Base-by-base conservation (phyloP, 2,329 filamentous ascomycete genomes). In the Rutstroemia sp. region DNA sequence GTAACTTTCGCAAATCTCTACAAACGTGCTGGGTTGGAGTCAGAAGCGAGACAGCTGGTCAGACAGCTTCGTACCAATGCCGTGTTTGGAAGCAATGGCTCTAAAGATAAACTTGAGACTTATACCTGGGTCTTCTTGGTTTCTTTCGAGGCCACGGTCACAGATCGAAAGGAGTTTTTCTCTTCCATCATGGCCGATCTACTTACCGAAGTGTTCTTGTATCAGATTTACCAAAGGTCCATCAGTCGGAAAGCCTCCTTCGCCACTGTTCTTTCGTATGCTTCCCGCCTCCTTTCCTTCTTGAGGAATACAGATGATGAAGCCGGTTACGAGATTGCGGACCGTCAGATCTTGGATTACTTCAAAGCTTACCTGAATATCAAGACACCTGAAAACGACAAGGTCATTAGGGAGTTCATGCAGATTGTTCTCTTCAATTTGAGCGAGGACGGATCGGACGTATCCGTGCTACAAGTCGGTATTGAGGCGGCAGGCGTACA, bases 1-100 rank as follows among this genome's bases (percentile, higher is more conserved):
- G 69, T 71, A 10, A 74, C 71, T 0, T 80, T 48, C 73, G 75
- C 0, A 68, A 71, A 12, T 70, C 73, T 48, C 67, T 78, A 44
- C 64, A 68, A 38, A 58, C 71, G 54, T 64, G 73, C 56, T 73
- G 73, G 39, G 63, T 72, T 46, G 67, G 76, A 56, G 64, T 80
- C 69, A 5, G 59, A 73, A 46, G 73, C 73, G 54, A 67, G 71
- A 58, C 65, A 72, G 42, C 60, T 79, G 4, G 70, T 77, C 5
- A 69, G 75, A 36, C 74, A 78, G 57, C 64, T 80, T 14, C 77
- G 75, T 57, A 72, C 73, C 51, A 75, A 78, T 57, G 72, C 79
- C n/a, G 72, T 79, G 30, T 73, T 75, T 21, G 71, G 73, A 38
- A 72, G 76, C 40, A 62, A 71, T 40, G 64, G 64, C 65, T 21